phyloP scores from a whole-genome alignment of 495 filamentous ascomycete genomes.

The Xylona heveae region DNA sequence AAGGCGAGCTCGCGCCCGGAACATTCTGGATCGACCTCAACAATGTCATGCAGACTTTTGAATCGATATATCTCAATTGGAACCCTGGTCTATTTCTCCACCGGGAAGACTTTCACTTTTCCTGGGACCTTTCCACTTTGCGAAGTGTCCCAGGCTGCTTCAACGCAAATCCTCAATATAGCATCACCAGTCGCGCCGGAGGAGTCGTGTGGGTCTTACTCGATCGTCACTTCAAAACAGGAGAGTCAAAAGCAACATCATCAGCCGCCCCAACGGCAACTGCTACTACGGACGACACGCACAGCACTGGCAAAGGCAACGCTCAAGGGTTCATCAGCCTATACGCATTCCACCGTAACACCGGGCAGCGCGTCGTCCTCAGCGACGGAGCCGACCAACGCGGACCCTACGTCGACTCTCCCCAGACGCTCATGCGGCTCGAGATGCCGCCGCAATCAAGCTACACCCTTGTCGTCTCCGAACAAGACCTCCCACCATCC shows the following conservation, averaged over 20 bases:
- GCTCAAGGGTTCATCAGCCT: conserved; percentile 64
- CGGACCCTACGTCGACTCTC: conserved; percentile 78
- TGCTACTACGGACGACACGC: conserved; percentile 19
- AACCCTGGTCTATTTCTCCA: conserved; percentile 66
- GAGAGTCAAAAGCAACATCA: conserved; percentile 13
- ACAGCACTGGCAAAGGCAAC: conserved; percentile 4
- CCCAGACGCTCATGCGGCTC: conserved; percentile 69
- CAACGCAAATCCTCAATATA: conserved; percentile 65
- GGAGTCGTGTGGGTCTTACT: conserved; percentile 67
- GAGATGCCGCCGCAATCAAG: conserved; percentile 32
- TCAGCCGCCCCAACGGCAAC: conserved; percentile 12
- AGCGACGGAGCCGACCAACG: conserved; percentile 42
- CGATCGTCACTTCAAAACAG: conserved; percentile 49
- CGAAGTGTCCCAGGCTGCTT: conserved; percentile 38
- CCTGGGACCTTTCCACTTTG: conserved; percentile 51
- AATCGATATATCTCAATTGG: conserved; percentile 95
- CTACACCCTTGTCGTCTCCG: conserved; percentile 62
- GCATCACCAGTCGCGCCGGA: conserved; percentile 29
- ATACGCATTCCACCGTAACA: conserved; percentile 50
- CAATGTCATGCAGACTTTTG: conserved; percentile 71
- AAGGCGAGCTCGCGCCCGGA: conserved; percentile 28
- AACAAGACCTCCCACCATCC: conserved; percentile 48
- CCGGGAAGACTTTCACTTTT: conserved; percentile 76
- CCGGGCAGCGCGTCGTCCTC: conserved; percentile 54
- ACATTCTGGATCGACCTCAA: conserved; percentile 85